Evolutionary conservation across 2,329 filamentous ascomycete genomes (phyloP).

Genomic region (Biscogniauxia sp.): DNA sequence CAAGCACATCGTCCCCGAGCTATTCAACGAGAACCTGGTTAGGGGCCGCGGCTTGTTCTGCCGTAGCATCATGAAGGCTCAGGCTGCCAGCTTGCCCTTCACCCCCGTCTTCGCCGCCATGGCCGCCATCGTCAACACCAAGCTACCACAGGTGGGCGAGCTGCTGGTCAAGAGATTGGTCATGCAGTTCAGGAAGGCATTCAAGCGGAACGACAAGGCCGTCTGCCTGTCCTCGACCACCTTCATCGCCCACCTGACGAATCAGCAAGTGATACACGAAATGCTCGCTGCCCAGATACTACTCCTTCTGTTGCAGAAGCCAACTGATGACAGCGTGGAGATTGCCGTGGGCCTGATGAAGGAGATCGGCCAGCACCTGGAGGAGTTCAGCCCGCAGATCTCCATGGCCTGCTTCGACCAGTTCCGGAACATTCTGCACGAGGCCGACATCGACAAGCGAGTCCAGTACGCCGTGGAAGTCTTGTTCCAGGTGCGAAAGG

Average conservation of each 20-base stretch:
- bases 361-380: constrained; percentile 89
- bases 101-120: constrained; percentile 96
- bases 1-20: constrained; percentile 92
- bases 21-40: constrained; percentile 92
- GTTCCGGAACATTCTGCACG: constrained; percentile 91
- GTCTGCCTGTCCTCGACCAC: constrained; percentile 91
- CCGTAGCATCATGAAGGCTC: constrained; percentile 96
- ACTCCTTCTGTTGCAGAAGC: constrained; percentile 87
- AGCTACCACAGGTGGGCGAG: constrained; percentile 91
- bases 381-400: constrained; percentile 91
- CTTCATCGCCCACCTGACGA: constrained; percentile 92
- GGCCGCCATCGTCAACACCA: constrained; percentile 95
- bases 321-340: constrained; percentile 95
- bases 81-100: constrained; percentile 92
- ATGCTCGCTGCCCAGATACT: constrained; percentile 91
- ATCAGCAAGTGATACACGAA: constrained; percentile 93
- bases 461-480: constrained; percentile 99
- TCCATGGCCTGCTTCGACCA: constrained; percentile 91
- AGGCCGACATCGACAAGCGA: constrained; percentile 94
- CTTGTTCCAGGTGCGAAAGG: constrained; percentile 92
- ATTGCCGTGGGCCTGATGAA: constrained; percentile 92
- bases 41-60: constrained; percentile 91
- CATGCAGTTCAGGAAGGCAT: constrained; percentile 91
- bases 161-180: constrained; percentile 81
- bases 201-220: constrained; percentile 94